These are phyloP conservation scores for Pythium chondricola DNA, from an alignment of 352 stramenopile genomes.

Conservation along the genomic window DNA sequence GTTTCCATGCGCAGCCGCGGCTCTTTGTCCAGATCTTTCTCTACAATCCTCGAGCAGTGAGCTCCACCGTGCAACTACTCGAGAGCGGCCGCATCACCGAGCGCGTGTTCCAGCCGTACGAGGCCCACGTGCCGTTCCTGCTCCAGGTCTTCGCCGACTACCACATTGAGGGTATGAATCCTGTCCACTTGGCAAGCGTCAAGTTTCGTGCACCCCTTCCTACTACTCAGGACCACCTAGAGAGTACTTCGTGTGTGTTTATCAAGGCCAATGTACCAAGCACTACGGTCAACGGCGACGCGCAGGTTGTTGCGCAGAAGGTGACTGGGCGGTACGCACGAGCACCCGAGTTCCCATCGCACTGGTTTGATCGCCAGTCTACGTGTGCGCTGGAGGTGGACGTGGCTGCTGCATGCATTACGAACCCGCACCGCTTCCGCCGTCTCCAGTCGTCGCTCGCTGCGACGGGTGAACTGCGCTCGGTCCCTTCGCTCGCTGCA, in stretches of 20 bases:
- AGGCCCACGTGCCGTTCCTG: slow-evolving; percentile 86
- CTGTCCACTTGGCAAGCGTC: slow-evolving; percentile 58
- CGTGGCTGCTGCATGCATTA: slow-evolving; percentile 54
- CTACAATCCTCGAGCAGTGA: slow-evolving; percentile 68
- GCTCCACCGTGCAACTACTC: slow-evolving; percentile 72
- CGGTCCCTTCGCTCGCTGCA: slow-evolving; percentile 71
- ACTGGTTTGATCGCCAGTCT: slow-evolving; percentile 69
- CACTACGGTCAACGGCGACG: slow-evolving; percentile 11
- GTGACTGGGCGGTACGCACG: slow-evolving; percentile 14
- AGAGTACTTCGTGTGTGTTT: slow-evolving; percentile 22
- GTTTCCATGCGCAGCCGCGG: slow-evolving; percentile 63
- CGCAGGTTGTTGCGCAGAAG: slow-evolving; percentile 16
- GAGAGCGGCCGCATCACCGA: slow-evolving; percentile 74
- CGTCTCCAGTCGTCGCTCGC: slow-evolving; percentile 36
- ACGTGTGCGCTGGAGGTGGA: slow-evolving; percentile 69
- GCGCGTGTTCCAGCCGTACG: slow-evolving; percentile 78
- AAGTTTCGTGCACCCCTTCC: slow-evolving; percentile 76
- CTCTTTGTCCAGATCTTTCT: slow-evolving; percentile 88
- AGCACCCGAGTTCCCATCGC: slow-evolving; percentile 21
- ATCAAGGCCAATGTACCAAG: slow-evolving; percentile 33
- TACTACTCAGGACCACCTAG: slow-evolving; percentile 43
- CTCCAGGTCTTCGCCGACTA: slow-evolving; percentile 90
- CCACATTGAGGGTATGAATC: slow-evolving; percentile 91
- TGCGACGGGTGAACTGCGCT: slow-evolving; percentile 33
- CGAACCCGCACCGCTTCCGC: slow-evolving; percentile 52